Evolutionary conservation across 768 basidiomycete genomes (phyloP).

Genomic region (Mycena kentingensis): DNA sequence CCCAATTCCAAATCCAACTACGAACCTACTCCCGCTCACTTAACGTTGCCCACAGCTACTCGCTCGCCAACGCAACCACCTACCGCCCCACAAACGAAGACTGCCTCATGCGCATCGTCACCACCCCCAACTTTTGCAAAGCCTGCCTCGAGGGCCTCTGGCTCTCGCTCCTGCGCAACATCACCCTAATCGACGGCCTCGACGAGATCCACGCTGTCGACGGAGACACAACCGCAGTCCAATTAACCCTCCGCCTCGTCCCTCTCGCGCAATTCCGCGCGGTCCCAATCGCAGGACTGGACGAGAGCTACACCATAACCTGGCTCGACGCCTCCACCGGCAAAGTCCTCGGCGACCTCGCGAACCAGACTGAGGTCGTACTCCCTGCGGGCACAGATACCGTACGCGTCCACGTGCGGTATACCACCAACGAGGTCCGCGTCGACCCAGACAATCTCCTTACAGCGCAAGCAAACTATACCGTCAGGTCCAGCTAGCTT

Average conservation of each 20-base stretch:
- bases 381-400: constrained; percentile 45
- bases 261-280: constrained; percentile 60
- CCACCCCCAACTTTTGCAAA: constrained; percentile 71
- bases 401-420: constrained; percentile 50
- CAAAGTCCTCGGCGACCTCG: constrained; percentile 40
- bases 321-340: constrained; percentile 66
- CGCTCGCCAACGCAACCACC: constrained; percentile 60
- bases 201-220: constrained; percentile 39
- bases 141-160: constrained; percentile 77
- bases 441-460: constrained; percentile 40
- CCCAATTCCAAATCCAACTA: not conserved
- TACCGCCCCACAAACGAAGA: constrained; percentile 85
- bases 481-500: constrained; percentile 28
- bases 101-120: constrained; percentile 79
- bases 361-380: constrained; percentile 54
- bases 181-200: constrained; percentile 64
- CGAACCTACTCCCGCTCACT: not conserved
- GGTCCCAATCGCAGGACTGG: constrained; percentile 25
- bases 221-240: constrained; percentile 13
- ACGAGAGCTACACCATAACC: constrained; percentile 56
- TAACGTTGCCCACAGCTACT: constrained; percentile 49
- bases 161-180: constrained; percentile 58
- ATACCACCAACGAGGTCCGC: constrained; percentile 59
- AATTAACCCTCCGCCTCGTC: constrained; percentile 55
- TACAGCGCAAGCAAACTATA: constrained; percentile 19